Conservation (phyloP, 1,139 yeast genomes). For the Eremothecium sinecaudum region DNA sequence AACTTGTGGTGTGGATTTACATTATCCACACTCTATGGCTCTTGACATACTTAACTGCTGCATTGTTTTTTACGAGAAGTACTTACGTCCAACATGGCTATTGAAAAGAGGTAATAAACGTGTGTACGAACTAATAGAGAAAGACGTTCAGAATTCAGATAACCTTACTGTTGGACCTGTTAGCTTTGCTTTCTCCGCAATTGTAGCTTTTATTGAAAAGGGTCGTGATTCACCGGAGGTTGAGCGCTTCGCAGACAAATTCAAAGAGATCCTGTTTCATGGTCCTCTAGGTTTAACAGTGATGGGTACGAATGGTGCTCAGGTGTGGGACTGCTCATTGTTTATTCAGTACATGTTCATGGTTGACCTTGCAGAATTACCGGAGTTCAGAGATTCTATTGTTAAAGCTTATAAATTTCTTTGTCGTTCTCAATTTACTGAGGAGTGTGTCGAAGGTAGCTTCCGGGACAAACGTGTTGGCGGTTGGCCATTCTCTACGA, state of each 20-base stretch:
- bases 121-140: constrained; percentile 56
- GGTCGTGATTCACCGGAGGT: constrained; percentile 62
- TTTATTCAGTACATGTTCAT: constrained; percentile 72
- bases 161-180: constrained; percentile 90
- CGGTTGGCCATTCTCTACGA: constrained; percentile 97
- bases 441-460: constrained; percentile 68
- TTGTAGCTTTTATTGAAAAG: constrained; percentile 59
- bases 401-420: constrained; percentile 60
- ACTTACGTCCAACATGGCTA: constrained; percentile 67
- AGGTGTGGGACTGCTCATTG: constrained; percentile 95
- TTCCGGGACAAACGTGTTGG: constrained; percentile 80
- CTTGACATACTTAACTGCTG: constrained; percentile 55
- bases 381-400: constrained; percentile 57
- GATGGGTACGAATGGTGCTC: constrained; percentile 97
- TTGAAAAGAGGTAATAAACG: constrained; percentile 42
- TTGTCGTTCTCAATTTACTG: constrained; percentile 74
- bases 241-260: constrained; percentile 45
- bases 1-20: constrained; percentile 86
- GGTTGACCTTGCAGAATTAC: constrained; percentile 68
- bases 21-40: constrained; percentile 77
- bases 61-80: constrained; percentile 56
- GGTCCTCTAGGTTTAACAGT: constrained; percentile 88
- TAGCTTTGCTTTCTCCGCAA: constrained; percentile 72
- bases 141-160: constrained; percentile 72
- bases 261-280: constrained; percentile 71